Evolutionary conservation across 2,329 filamentous ascomycete genomes (phyloP).

Genomic region (Rutstroemia sydowiana): DNA sequence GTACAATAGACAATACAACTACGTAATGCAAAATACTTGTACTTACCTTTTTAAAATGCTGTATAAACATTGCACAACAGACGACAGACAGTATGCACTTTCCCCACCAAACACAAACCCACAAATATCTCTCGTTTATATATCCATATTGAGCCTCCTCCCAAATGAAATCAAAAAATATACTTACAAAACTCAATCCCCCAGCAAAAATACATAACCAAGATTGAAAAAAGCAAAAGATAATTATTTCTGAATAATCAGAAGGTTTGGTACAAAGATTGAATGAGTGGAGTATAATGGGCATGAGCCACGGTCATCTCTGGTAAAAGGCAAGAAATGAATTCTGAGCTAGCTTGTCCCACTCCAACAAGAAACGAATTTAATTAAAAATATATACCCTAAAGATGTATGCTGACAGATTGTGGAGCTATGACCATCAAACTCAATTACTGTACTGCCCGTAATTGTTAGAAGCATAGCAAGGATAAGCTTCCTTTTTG

Average conservation of each 20-base stretch:
- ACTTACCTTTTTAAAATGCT: too few species aligned
- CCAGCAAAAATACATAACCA: background rate
- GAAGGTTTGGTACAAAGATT: slow-evolving; percentile 42
- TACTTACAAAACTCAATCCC: background rate
- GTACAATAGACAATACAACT: too few species aligned
- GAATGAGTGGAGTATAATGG: slow-evolving; percentile 43
- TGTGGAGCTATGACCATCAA: background rate
- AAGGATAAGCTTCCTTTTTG: too few species aligned
- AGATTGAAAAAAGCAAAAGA: background rate
- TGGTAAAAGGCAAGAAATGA: slow-evolving; percentile 35
- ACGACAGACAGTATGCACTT: too few species aligned
- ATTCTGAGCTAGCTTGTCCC: slow-evolving; percentile 32
- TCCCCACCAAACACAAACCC: background rate
- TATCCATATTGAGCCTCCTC: too few species aligned
- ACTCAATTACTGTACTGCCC: too few species aligned
- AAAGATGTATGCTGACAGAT: too few species aligned
- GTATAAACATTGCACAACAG: too few species aligned
- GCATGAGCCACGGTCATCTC: slow-evolving; percentile 35
- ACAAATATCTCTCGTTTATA: too few species aligned
- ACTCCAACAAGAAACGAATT: slow-evolving; percentile 20
- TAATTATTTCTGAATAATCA: slow-evolving; percentile 21
- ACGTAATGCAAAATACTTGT: too few species aligned
- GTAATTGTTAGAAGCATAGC: too few species aligned
- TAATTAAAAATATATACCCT: slow-evolving; percentile 13
- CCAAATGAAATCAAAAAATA: background rate